A percentile compares a stretch with the other conserved stretches of the same genome.
Evolutionary conservation across 2,329 filamentous ascomycete species (phyloP).

Genomic region (Lasiodiplodia sp.): DNA sequence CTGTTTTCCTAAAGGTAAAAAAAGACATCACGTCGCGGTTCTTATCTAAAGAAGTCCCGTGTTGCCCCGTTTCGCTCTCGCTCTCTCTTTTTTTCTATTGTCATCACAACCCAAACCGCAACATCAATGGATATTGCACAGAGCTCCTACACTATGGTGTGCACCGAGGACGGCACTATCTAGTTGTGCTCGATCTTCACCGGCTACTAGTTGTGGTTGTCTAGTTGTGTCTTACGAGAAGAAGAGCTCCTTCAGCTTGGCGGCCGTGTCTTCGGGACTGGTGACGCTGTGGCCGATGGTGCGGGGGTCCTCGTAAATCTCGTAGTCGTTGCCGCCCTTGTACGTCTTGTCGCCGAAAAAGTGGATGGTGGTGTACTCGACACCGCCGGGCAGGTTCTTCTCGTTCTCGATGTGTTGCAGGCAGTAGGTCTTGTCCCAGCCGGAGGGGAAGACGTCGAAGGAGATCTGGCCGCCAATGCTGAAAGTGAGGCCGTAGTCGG

Average conservation of each 20-base stretch:
- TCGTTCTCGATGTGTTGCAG: slow-evolving; percentile 85
- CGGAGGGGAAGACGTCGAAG: slow-evolving; percentile 95
- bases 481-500: slow-evolving; percentile 85
- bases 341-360: slow-evolving; percentile 98
- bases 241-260: slow-evolving; percentile 82
- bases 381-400: slow-evolving; percentile 67
- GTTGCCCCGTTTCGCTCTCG: no score
- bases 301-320: slow-evolving; percentile 84
- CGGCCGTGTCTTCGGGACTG: slow-evolving; percentile 82
- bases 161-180: no score
- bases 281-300: slow-evolving; percentile 86
- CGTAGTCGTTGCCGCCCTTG: slow-evolving; percentile 91
- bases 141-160: no score
- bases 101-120: no score
- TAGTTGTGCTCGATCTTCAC: no score
- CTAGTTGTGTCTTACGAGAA: not conserved
- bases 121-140: no score
- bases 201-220: no score
- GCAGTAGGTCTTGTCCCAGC: slow-evolving; percentile 99
- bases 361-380: slow-evolving; percentile 87
- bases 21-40: no score
- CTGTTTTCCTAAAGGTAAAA: no score
- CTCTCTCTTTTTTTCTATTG: no score
- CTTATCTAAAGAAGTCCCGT: no score
- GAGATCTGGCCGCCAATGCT: slow-evolving; percentile 97